Base-by-base conservation (phyloP, 176 grass and related monocot species). In the Triticum aestivum region DNA sequence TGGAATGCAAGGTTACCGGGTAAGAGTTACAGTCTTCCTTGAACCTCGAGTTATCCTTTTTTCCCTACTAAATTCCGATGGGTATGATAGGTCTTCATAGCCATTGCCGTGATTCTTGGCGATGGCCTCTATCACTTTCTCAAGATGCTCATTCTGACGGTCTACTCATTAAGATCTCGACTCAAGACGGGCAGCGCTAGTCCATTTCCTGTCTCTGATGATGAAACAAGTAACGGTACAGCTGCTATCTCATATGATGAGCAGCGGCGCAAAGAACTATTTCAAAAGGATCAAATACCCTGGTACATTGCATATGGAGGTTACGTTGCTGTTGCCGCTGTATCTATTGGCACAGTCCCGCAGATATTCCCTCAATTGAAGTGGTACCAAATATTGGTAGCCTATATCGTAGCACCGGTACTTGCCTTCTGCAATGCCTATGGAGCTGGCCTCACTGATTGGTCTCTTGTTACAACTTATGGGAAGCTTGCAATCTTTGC, bases 1-100 rank as follows among this genome's bases (percentile, higher is more conserved):
- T 5, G 81, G 91, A 24, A 78, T 92, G 85, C 87, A 92, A 82
- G 85, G 87, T 78, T 90, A 92, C 84, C 56, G 62, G 91, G 91
- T 92, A 85, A 66, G 75, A 45, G 66, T 18, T 21, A 58, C 21
- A 9, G 20, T 65, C 24, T 66, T 79, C 1, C 20, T 38, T 68
- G 59, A 83, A 27, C 5, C 14, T 2, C 2, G 47, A 68, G 6
- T 67, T 67, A 45, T 33, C 47, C 18, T n/a, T 21, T 30, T 68
- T 67, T 14, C 52, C 3, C 38, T 42, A 80, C 42, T 75, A 45
- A 84, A 85, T 14, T 61, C 35, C 4, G 38, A 8, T 34, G 5
- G 12, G 18, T 82, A 38, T 69, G 62, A 59, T 71, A 90, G 88
- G 83, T 90, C 33, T 90, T 90, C 78, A 86, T 90, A 86, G 81